These are phyloP conservation scores for Arthrinium puccinioides DNA, from an alignment of 2,329 filamentous ascomycete species.

Conservation along the genomic window DNA sequence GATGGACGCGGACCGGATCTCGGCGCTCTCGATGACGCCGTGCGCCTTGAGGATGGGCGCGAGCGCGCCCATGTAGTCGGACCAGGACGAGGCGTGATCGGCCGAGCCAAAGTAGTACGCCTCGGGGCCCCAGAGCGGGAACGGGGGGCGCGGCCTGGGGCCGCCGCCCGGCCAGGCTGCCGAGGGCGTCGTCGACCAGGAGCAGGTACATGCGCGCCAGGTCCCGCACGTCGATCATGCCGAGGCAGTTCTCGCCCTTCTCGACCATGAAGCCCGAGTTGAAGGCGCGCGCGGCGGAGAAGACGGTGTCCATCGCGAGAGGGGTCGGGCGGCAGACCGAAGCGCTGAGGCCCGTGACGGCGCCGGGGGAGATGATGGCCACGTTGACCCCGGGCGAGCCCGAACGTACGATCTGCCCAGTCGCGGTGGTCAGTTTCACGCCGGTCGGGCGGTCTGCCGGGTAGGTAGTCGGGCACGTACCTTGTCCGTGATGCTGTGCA, in stretches of 20 bases:
- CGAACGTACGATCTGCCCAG: constrained; percentile 5
- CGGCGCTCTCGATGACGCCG: constrained; percentile 7
- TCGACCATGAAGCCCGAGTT: constrained; percentile 9
- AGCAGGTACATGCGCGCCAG: constrained; percentile 9
- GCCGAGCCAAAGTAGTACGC: constrained; percentile 12
- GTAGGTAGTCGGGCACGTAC: neutral
- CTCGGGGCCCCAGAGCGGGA: constrained; percentile 1
- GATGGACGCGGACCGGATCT: constrained; percentile 8
- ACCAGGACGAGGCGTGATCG: constrained; percentile 7
- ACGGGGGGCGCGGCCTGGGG: neutral
- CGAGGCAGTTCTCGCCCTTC: constrained; percentile 9
- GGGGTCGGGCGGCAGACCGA: constrained; percentile 10
- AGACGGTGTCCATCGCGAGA: constrained; percentile 9
- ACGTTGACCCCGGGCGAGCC: constrained; percentile 8
- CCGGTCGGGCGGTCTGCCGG: neutral
- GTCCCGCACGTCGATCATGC: constrained; percentile 11
- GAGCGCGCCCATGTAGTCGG: constrained; percentile 7
- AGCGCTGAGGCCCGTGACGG: constrained; percentile 12
- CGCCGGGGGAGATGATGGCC: constrained; percentile 12
- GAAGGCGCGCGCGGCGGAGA: constrained; percentile 10
- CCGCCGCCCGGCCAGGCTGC: neutral
- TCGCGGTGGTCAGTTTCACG: neutral
- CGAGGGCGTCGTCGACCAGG: constrained; percentile 9
- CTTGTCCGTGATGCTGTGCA: constrained; percentile 12
- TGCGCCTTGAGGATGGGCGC: constrained; percentile 6